A percentile compares a stretch with the other conserved stretches of the same genome.
Conservation (phyloP, 257 asterid species). For the Nemophila menziesii region DNA sequence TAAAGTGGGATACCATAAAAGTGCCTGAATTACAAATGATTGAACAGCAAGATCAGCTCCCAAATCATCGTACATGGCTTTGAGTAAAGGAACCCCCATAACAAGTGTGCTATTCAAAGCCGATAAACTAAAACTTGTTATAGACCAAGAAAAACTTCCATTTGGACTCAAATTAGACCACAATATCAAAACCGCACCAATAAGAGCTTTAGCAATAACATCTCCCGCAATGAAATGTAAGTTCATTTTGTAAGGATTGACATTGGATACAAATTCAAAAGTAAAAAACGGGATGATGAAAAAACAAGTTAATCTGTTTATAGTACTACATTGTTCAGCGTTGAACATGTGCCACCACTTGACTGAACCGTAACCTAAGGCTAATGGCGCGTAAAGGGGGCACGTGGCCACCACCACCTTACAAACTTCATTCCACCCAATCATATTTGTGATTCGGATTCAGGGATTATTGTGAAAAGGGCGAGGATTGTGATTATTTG, state of each 20-base stretch:
- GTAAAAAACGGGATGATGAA: conserved; percentile 66
- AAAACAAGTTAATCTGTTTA: conserved; percentile 54
- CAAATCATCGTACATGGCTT: conserved; percentile 51
- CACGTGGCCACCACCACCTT: conserved; percentile 45
- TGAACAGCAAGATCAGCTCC: conserved; percentile 55
- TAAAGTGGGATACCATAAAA: conserved; percentile 45
- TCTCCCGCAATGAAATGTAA: conserved; percentile 47
- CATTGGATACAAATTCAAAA: conserved; percentile 42
- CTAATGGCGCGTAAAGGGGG: conserved; percentile 53
- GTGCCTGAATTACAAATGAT: conserved; percentile 45
- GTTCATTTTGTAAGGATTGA: conserved; percentile 58
- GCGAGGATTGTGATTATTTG: no score
- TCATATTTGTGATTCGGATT: conserved; percentile 31
- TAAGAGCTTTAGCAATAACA: conserved; percentile 36
- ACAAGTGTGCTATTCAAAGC: conserved; percentile 50
- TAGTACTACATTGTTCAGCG: conserved; percentile 57
- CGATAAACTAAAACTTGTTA: conserved; percentile 45
- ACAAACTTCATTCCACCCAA: conserved; percentile 35
- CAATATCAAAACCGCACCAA: conserved; percentile 16
- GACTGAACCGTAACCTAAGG: conserved; percentile 51
- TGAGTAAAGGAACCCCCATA: conserved; percentile 55
- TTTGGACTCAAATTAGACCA: conserved; percentile 45
- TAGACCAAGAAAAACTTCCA: no score
- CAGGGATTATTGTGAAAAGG: no score
- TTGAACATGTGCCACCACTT: conserved; percentile 60